Conservation (phyloP, 108 stramenopile species). For the Bacterosira constricta region DNA sequence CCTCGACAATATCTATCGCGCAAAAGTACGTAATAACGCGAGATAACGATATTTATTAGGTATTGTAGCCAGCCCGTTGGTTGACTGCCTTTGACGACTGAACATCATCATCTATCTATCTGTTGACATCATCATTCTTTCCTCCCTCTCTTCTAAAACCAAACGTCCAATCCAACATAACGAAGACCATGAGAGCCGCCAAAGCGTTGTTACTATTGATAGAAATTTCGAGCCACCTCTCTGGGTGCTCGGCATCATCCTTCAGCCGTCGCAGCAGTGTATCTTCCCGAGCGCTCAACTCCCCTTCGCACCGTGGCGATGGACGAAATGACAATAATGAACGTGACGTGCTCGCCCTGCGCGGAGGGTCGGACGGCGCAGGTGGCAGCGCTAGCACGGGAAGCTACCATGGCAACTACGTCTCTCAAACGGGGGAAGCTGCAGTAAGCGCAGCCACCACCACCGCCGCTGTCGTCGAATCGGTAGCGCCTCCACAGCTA, state of each 20-base stretch:
- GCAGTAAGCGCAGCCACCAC: background rate
- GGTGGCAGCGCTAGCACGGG: conserved; percentile 1
- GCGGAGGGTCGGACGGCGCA: conserved; percentile 35
- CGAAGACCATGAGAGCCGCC: background rate
- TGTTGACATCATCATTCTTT: background rate
- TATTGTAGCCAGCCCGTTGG: too few relatives aligned
- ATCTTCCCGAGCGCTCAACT: background rate
- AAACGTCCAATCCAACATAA: background rate
- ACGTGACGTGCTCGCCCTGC: conserved; percentile 5
- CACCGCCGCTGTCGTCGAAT: background rate
- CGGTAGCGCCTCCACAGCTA: background rate
- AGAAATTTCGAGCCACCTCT: background rate
- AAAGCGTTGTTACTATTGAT: background rate
- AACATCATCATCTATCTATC: too few relatives aligned
- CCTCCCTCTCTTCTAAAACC: background rate
- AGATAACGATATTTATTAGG: too few relatives aligned
- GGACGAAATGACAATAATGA: background rate
- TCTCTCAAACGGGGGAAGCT: conserved; percentile 21
- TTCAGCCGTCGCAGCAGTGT: background rate
- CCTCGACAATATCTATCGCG: too few relatives aligned
- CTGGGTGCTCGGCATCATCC: conserved; percentile 5
- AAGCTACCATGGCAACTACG: conserved; percentile 42
- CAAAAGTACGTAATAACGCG: too few relatives aligned
- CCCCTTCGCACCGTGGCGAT: background rate
- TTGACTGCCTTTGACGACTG: too few relatives aligned